Base-by-base conservation (phyloP, 192 early-diverging fungal genomes). In the Chytriomyces hyalinus region DNA sequence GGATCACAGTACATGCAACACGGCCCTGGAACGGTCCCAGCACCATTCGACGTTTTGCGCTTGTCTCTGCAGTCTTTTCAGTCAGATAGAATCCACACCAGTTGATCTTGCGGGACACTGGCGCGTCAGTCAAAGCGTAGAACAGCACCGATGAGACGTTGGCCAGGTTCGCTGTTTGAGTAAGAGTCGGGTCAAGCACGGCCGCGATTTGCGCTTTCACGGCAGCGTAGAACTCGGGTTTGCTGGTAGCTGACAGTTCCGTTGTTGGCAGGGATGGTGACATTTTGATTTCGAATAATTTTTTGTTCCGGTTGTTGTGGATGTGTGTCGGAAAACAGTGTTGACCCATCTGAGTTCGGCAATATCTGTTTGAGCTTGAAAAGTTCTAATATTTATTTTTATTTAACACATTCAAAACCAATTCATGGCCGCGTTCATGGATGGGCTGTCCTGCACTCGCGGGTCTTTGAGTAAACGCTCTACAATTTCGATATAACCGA, bases 1-100 rank as follows among this genome's bases (percentile, higher is more conserved):
- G 82, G 66, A 98, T 98, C 22, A 89, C 84, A 5, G 94, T 95
- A 80, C 96, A 98, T 6, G 96, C 96, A 0, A 94, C 84, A 24
- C 78, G 75, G 43, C 66, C 95, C 76, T 98, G 94, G 84, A 98
- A 98, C 47, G 96, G 96, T 1, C 94, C 96, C 68, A 98, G 83
- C 17, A 91, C 82, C 80, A 96, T 69, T n/a, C 80, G 66, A 13
- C 78, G 49, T 24, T 22, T 73, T 36, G 66, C 3, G 75, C 11
- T 49, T 78, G 80, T 26, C 20, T 59, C 36, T 13, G 60, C 24
- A 22, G 36, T 84, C 15, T 24, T 13, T 8, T 66, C 73, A 0
- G 85, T 70, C n/a, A 94, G 75, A 68, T 97, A 95, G 82, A 95
- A 95, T 0, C 95, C 94, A 24, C 84, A 91, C 90, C 71, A 93